Evolutionary conservation across 2,329 filamentous ascomycete species (phyloP), one percentile per base, ranked within the genome.

Genomic region (Cyphellophora attinorum): DNA sequence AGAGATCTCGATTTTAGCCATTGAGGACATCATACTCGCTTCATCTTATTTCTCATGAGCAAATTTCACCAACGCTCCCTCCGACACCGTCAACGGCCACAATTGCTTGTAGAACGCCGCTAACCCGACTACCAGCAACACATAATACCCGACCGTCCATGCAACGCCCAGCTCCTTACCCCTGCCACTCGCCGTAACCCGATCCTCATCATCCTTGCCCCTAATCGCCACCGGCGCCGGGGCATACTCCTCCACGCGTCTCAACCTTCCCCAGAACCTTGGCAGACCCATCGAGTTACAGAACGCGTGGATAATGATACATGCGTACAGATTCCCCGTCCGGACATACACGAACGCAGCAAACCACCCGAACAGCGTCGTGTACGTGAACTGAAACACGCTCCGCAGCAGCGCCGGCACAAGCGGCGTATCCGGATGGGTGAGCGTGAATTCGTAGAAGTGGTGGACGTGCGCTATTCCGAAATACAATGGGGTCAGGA

Each of bases 261-360:
- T 73, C 3, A 95, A 74, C 6, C 73, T 66, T 1, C 91, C 89
- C 78, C 83, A 93, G 39, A 96, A 61, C 5, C 86, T 73, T 14
- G 91, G 91, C 32, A 96, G 64, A 5, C 91, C 91, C 71, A 88
- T 83, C 64, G 74, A 82, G 55, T 98, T 98, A 64, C 91, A 98
- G 54, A 96, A 91, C 6, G 76, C 72, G 53, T 98, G 91, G 4
- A 84, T 79, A 13, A 79, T 53, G 34, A 89, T 78, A 19, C 81
- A 81, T 10, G 82, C 79, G 27, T 79, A 68, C 25, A 96, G 61
- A 31, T 81, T 93, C 3, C 85, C 86, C 0, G 86, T 93, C 21
- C 89, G 78, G 13, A 98, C 55, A 52, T 82, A 94, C 13, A 95
- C 51, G 50, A 96, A 98, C 0, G 85, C 86, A 4, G 83, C 88